These are phyloP conservation scores for Pochonia chlamydosporia DNA, from an alignment of 2,329 filamentous ascomycete species.

Conservation along the genomic window DNA sequence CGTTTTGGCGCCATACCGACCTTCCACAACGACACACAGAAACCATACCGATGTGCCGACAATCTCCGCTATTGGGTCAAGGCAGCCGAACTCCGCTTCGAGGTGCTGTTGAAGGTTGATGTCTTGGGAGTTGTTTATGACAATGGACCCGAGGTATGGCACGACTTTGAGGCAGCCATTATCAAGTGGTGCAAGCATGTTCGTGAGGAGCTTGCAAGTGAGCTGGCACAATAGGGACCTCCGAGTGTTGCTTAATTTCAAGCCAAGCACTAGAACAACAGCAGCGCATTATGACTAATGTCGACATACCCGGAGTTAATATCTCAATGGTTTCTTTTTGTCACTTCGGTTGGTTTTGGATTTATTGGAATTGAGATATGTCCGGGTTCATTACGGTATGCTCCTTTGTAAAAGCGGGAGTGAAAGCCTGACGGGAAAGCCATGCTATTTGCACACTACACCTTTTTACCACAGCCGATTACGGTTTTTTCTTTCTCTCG, in stretches of 20 bases:
- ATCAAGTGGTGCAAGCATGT: slow-evolving; percentile 79
- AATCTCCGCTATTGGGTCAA: slow-evolving; percentile 96
- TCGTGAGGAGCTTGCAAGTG: slow-evolving; percentile 73
- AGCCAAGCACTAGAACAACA: neutral
- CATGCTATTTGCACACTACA: neutral
- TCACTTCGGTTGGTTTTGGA: neutral
- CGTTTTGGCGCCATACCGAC: slow-evolving; percentile 85
- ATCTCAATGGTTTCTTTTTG: neutral
- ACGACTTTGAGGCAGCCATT: slow-evolving; percentile 75
- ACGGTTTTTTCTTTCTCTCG: neutral
- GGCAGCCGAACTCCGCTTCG: slow-evolving; percentile 90
- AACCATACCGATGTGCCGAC: slow-evolving; percentile 89
- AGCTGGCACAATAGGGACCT: slow-evolving; percentile 33
- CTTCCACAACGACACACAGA: slow-evolving; percentile 87
- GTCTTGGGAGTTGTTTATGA: slow-evolving; percentile 82
- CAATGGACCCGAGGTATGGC: slow-evolving; percentile 64
- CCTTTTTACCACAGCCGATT: neutral
- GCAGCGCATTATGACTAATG: slow-evolving; percentile 10
- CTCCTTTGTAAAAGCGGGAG: neutral
- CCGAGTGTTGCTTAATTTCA: neutral
- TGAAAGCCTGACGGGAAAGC: neutral
- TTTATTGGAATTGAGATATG: neutral
- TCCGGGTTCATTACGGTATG: neutral
- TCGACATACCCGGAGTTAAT: slow-evolving; percentile 7
- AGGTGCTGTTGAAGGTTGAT: slow-evolving; percentile 75